Base-by-base conservation (phyloP, 768 basidiomycete genomes). In the Guyanaporus albipodus region DNA sequence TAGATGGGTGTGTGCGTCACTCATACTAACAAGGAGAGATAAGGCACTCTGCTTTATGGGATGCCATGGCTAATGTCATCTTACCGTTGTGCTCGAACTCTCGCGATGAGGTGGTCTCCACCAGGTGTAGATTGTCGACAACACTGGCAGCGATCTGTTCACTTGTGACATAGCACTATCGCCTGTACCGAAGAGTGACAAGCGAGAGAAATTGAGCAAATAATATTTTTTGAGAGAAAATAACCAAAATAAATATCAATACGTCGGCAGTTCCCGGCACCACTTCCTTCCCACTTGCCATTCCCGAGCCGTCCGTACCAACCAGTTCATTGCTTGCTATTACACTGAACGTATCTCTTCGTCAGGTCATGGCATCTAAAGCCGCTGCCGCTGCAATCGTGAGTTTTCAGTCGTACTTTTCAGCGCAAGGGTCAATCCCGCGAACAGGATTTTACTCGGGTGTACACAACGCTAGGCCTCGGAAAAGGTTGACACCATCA, bases 381-480 rank as follows among this genome's bases (percentile, higher is more conserved):
- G 78, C 76, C 75, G 79, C 81, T 53, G 73, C 76, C 49, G 82
- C 75, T 53, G 83, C 80, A 67, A 80, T 86, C 52, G 79, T 80
- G 57, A 69, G 79, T 59, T 50, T 41, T 44, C 12, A 22, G 21
- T 19, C 4, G 27, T 27, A 10, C 15, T 29, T 22, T 46, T 21
- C 4, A 33, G 36, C 6, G 9, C 19, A 32, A 12, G 22, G 29
- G 43, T 49, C n/a, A 55, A 46, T 38, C 42, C 19, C 46, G 45
- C 46, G 27, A 46, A 49, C 61, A 92, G 89, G 88, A 91, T 70
- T 91, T 90, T 67, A 69, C 85, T 62, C 86, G 86, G 63, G 78
- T 92, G 55, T 91, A 91, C 69, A 72, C 83, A 44, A 82, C 86
- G 42, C 78, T 91, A 21, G 85, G 86, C 58, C 80, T 92, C 60